Percentiles rank a stretch among this genome's conserved stretches.
Evolutionary conservation across 2,329 filamentous ascomycete species (phyloP).

Genomic region (Monosporascus ibericus): DNA sequence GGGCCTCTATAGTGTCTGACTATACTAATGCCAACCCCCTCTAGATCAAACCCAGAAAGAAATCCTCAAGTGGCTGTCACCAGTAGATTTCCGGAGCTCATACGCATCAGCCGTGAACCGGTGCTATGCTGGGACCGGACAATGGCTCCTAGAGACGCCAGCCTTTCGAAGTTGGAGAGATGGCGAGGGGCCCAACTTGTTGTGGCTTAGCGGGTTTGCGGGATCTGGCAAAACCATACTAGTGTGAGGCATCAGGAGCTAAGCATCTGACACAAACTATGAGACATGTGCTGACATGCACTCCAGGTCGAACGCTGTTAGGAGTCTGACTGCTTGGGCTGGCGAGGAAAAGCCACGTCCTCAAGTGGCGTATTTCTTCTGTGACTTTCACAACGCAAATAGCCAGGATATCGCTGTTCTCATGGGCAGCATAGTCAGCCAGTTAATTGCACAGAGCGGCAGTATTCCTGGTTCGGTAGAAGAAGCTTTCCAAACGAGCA

Average conservation of each 20-base stretch:
- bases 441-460: background rate
- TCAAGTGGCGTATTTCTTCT: conserved; percentile 4
- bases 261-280: background rate
- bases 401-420: conserved; percentile 1
- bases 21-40: background rate
- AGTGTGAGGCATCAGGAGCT: background rate
- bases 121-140: conserved; percentile 2
- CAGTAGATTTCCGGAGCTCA: conserved; percentile 2
- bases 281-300: too few species aligned
- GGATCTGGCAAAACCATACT: conserved; percentile 4
- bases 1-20: too few species aligned
- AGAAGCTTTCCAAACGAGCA: background rate
- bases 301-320: too few species aligned
- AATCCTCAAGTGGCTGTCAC: conserved; percentile 5
- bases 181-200: background rate
- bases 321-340: conserved; percentile 1
- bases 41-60: background rate
- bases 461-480: background rate
- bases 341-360: conserved; percentile 1
- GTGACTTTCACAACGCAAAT: conserved; percentile 3
- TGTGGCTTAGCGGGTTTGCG: conserved; percentile 6
- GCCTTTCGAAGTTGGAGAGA: conserved; percentile 3
- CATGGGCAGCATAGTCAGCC: conserved; percentile 2
- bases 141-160: conserved; percentile 2
- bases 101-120: conserved; percentile 2